Evolutionary conservation across 345 rosid genomes (phyloP).

Genomic region (Melaleuca quinquenervia): DNA sequence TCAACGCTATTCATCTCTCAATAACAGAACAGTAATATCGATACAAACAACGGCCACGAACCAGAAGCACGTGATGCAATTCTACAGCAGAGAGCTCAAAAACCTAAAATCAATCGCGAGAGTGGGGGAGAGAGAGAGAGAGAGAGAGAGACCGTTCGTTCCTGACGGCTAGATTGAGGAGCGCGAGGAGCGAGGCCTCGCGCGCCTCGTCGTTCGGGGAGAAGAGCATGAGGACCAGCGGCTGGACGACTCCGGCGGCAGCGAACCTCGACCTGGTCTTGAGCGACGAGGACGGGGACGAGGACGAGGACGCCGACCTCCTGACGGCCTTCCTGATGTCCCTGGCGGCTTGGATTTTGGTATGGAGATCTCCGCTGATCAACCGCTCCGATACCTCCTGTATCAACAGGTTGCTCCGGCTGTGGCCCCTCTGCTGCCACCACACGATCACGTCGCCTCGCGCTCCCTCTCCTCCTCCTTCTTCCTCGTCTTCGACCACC

Average conservation of each 20-base stretch:
- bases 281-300: slow-evolving; percentile 8
- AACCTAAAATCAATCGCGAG: not conserved
- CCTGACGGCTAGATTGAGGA: slow-evolving; percentile 70
- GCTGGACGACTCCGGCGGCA: slow-evolving; percentile 62
- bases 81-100: not conserved
- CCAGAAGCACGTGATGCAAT: not conserved
- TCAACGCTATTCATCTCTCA: not conserved
- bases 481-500: not conserved
- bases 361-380: slow-evolving; percentile 44
- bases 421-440: not conserved
- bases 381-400: slow-evolving; percentile 33
- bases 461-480: not conserved
- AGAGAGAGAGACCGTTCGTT: slow-evolving; percentile 13
- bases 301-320: slow-evolving; percentile 11
- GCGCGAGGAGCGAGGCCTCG: slow-evolving; percentile 65
- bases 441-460: not conserved
- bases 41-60: not conserved
- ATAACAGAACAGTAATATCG: not conserved
- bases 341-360: slow-evolving; percentile 57
- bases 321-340: slow-evolving; percentile 46
- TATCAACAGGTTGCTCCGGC: not conserved
- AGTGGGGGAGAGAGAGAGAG: slow-evolving; percentile 16
- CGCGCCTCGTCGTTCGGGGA: slow-evolving; percentile 51
- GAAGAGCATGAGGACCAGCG: slow-evolving; percentile 52
- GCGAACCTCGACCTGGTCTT: slow-evolving; percentile 59